A percentile compares a stretch with the other conserved stretches of the same genome.
Evolutionary conservation across 257 asterid genomes (phyloP).

Genomic region (Solanum chilense): DNA sequence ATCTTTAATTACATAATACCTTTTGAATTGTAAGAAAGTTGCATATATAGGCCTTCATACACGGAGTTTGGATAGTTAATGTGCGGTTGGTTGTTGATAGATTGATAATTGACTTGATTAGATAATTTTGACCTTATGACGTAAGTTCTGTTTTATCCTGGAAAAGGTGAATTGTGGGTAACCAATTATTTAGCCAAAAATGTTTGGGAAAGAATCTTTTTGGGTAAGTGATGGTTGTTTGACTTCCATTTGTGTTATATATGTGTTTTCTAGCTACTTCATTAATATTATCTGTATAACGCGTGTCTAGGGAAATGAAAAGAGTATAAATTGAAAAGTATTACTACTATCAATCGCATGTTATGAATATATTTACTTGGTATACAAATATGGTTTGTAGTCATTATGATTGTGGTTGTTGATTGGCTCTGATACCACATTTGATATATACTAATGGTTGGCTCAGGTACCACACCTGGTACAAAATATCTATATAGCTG

Average conservation of each 20-base stretch:
- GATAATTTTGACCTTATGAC: neutral
- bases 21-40: too few species aligned
- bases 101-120: neutral
- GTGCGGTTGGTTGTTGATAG: neutral
- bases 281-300: too few species aligned
- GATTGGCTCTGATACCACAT: neutral
- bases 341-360: neutral
- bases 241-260: too few species aligned
- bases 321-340: too few species aligned
- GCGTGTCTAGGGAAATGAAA: neutral
- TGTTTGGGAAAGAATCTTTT: neutral
- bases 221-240: neutral
- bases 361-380: neutral
- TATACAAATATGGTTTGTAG: neutral
- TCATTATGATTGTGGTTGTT: too few species aligned
- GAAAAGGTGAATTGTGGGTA: neutral
- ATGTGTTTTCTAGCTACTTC: too few species aligned
- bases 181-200: neutral
- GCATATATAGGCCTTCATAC: too few species aligned
- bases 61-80: neutral
- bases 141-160: neutral
- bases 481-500: too few species aligned
- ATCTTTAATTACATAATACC: too few species aligned
- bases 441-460: too few species aligned
- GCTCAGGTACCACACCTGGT: neutral